A percentile compares a stretch with the other conserved stretches of the same genome.
These are phyloP conservation scores for Prunus salicina DNA, from an alignment of 306 rosid genomes.

Conservation along the genomic window DNA sequence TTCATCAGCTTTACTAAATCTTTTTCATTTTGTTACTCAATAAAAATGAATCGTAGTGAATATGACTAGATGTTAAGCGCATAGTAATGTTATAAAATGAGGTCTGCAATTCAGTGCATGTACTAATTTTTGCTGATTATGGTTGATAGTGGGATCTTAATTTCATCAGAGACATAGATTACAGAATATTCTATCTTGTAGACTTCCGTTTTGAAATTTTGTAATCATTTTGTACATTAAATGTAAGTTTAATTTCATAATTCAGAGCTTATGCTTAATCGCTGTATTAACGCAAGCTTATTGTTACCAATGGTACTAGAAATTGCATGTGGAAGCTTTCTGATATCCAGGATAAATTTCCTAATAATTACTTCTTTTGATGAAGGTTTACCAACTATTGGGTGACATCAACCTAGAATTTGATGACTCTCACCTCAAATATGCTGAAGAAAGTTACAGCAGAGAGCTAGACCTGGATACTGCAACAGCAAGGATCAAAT, in stretches of 20 bases:
- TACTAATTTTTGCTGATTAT: background rate
- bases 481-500: conserved; percentile 67
- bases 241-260: background rate
- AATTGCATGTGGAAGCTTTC: background rate
- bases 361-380: background rate
- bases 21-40: background rate
- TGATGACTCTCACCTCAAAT: conserved; percentile 62
- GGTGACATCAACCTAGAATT: conserved; percentile 83
- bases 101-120: background rate
- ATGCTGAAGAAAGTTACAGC: conserved; percentile 53
- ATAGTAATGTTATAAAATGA: background rate
- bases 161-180: background rate
- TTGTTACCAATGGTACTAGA: background rate
- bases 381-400: conserved; percentile 59
- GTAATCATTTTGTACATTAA: background rate
- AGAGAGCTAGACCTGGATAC: conserved; percentile 81
- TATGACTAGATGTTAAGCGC: background rate
- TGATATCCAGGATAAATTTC: background rate
- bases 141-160: background rate
- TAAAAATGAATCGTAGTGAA: background rate
- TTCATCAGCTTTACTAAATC: conserved; percentile 10
- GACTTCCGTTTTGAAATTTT: background rate
- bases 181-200: background rate
- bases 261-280: background rate
- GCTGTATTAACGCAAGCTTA: background rate